Evolutionary conservation across 1,284 basidiomycete genomes (phyloP), one percentile per base, ranked within the genome.

Genomic region (Cryptococcus sp.): DNA sequence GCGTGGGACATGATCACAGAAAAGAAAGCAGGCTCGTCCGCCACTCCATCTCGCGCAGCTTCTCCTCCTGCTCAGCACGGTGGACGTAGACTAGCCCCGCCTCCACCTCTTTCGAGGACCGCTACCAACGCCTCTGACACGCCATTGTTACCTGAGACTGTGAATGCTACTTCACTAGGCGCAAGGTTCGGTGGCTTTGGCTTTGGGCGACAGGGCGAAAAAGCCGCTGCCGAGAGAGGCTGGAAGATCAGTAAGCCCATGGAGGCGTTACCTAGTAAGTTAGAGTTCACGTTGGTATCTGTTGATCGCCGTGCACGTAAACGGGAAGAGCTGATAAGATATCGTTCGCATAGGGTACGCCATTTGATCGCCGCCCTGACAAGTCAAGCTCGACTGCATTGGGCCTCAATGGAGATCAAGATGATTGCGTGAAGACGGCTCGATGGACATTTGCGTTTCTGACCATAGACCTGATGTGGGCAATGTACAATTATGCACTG

Each of bases 171-270:
- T 11, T 56, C 52, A 6, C 70, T 69, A n/a, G 74, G 74, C 5
- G 64, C 65, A 6, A 57, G 63, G 45, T 76, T 76, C 52, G 73
- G 74, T n/a, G 85, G 85, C 1, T 84, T 84, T 70, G 89, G 89
- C 2, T 92, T 91, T 60, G 89, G 89, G 20, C 81, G 85, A 52
- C 86, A 89, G 72, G 88, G 83, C 15, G 87, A 89, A 79, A 88
- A 86, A 77, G 81, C 80, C n/a, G 88, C 87, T 10, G 84, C 80
- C 7, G 73, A 85, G 43, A 83, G 82, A 69, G 87, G 86, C 80
- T 63, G 55, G 74, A 72, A 70, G 57, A 75, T 75, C 51, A 70
- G 66, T 48, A 54, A 59, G 52, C 74, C 74, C 20, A 38, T 68
- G 34, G 74, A 75, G 51, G 69, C 55, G 34, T 56, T 76, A 19